Percentiles rank a stretch among this genome's conserved stretches.
Conservation (phyloP, 768 basidiomycete species). For the Boletellus sp. region DNA sequence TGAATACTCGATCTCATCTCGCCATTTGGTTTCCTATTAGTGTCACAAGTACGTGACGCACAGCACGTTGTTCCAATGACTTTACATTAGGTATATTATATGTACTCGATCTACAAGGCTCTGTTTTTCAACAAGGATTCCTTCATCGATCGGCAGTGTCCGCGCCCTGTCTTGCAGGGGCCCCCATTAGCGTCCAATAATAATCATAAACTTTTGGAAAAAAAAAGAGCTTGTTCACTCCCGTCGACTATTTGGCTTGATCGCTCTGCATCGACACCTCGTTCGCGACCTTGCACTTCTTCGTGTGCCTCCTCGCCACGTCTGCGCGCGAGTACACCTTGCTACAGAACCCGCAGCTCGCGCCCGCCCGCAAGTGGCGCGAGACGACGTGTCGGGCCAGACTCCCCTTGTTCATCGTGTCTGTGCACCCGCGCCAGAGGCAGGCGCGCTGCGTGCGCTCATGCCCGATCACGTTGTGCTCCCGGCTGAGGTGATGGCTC, state of each 20-base stretch:
- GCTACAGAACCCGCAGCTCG: constrained; percentile 20
- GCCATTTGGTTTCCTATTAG: background rate
- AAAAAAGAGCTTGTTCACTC: background rate
- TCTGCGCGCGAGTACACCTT: constrained; percentile 26
- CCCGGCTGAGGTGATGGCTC: constrained; percentile 20
- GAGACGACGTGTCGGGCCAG: constrained; percentile 24
- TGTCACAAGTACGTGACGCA: background rate
- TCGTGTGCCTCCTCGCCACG: constrained; percentile 25
- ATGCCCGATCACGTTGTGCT: constrained; percentile 18
- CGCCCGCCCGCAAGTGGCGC: constrained; percentile 18
- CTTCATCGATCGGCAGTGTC: background rate
- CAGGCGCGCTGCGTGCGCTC: constrained; percentile 15
- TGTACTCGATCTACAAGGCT: background rate
- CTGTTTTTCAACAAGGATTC: background rate
- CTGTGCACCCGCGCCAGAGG: constrained; percentile 22
- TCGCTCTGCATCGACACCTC: background rate
- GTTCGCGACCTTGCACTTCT: constrained; percentile 26
- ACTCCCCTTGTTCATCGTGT: constrained; percentile 26
- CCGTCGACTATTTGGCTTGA: background rate
- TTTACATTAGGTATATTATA: background rate
- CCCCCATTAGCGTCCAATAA: background rate
- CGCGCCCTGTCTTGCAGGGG: background rate
- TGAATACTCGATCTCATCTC: background rate
- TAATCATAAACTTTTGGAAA: background rate
- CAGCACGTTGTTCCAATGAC: background rate